Percentiles rank a stretch among this genome's conserved stretches.
Evolutionary conservation across 768 basidiomycete species (phyloP).

Genomic region (Crucibulum laeve): DNA sequence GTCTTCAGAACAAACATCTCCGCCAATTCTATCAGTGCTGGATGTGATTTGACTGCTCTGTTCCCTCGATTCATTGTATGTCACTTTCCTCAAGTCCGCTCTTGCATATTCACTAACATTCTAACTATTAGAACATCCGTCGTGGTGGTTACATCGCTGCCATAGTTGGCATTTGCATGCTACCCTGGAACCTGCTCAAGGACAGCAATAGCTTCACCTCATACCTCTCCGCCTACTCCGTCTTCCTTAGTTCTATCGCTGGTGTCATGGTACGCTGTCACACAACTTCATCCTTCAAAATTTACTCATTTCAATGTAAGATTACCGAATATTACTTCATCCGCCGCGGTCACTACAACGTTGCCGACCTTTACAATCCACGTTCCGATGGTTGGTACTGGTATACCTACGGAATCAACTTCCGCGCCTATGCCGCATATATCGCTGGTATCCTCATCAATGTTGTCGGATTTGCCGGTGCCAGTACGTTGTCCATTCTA

Average conservation of each 20-base stretch:
- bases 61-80: conserved; percentile 70
- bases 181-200: conserved; percentile 75
- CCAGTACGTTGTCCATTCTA: conserved; percentile 41
- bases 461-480: conserved; percentile 76
- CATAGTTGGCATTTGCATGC: conserved; percentile 68
- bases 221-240: conserved; percentile 79
- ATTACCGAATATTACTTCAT: conserved; percentile 79
- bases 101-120: conserved; percentile 1
- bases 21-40: conserved; percentile 79
- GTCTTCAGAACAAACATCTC: conserved; percentile 66
- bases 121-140: conserved; percentile 59
- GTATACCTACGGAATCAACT: conserved; percentile 72
- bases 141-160: conserved; percentile 84
- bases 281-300: too few relatives aligned
- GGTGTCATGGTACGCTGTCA: conserved; percentile 61
- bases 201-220: conserved; percentile 74
- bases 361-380: conserved; percentile 65
- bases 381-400: conserved; percentile 63
- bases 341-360: conserved; percentile 63
- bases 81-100: conserved; percentile 3
- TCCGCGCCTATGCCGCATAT: conserved; percentile 66
- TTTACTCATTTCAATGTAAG: conserved; percentile 23
- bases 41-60: conserved; percentile 78
- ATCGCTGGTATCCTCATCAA: conserved; percentile 77
- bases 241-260: conserved; percentile 77